Evolutionary conservation across 2,329 filamentous ascomycete genomes (phyloP).

Genomic region (Exophiala sideris): DNA sequence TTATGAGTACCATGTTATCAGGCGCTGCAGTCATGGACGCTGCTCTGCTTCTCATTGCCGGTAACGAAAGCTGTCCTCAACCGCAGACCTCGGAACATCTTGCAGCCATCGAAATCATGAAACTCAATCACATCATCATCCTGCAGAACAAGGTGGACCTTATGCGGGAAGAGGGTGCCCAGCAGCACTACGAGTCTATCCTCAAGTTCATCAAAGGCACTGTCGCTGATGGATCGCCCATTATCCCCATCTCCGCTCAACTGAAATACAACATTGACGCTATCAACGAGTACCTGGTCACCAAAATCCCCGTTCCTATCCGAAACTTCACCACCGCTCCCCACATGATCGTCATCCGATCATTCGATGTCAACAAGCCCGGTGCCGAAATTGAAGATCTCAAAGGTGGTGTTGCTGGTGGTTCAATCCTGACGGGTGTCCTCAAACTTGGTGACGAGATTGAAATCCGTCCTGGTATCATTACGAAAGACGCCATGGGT

Average conservation of each 20-base stretch:
- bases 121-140: slow-evolving; percentile 98
- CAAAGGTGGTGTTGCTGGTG: slow-evolving; percentile 97
- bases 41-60: slow-evolving; percentile 89
- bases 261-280: slow-evolving; percentile 99
- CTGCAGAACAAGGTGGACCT: slow-evolving; percentile 99
- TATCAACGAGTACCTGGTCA: slow-evolving; percentile 92
- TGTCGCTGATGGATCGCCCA: slow-evolving; percentile 87
- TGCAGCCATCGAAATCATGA: slow-evolving; percentile 99
- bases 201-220: slow-evolving; percentile 98
- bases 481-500: slow-evolving; percentile 89
- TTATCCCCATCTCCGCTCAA: slow-evolving; percentile 96
- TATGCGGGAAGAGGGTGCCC: slow-evolving; percentile 92
- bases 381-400: slow-evolving; percentile 97
- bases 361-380: slow-evolving; percentile 99
- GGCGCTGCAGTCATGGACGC: slow-evolving; percentile 99
- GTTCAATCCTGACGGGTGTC: slow-evolving; percentile 92
- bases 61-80: slow-evolving; percentile 97
- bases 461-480: slow-evolving; percentile 97
- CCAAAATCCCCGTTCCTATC: slow-evolving; percentile 86
- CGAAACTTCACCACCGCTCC: slow-evolving; percentile 89
- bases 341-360: slow-evolving; percentile 99
- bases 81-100: slow-evolving; percentile 98
- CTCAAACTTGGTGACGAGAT: slow-evolving; percentile 97
- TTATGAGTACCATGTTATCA: slow-evolving; percentile 99
- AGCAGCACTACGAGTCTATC: slow-evolving; percentile 94